A percentile compares a stretch with the other conserved stretches of the same genome.
Evolutionary conservation across 768 basidiomycete genomes (phyloP).

Genomic region (Boletus coccyginus): DNA sequence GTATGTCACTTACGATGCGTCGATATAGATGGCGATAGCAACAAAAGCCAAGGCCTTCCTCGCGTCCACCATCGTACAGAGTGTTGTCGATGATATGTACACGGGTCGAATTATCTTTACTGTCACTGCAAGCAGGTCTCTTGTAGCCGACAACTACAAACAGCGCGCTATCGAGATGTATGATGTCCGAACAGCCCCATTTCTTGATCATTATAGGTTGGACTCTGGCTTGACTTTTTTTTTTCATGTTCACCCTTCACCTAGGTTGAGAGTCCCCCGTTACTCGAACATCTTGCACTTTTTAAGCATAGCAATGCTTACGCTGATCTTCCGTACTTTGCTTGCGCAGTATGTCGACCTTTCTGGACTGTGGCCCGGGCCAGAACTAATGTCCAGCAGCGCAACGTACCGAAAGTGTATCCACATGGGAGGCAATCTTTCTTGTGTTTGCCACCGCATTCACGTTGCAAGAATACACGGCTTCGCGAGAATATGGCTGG

Average conservation of each 20-base stretch:
- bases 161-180: constrained; percentile 71
- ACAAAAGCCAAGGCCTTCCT: constrained; percentile 84
- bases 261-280: constrained; percentile 74
- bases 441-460: constrained; percentile 77
- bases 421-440: constrained; percentile 68
- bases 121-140: constrained; percentile 57
- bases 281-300: constrained; percentile 80
- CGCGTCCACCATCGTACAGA: constrained; percentile 79
- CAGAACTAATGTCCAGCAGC: constrained; percentile 38
- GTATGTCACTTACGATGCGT: not conserved
- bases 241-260: not conserved
- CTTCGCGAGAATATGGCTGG: constrained; percentile 86
- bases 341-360: constrained; percentile 56
- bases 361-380: not conserved
- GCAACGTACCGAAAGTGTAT: constrained; percentile 49
- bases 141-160: constrained; percentile 91
- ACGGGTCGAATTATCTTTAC: constrained; percentile 74
- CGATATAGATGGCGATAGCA: constrained; percentile 77
- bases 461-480: constrained; percentile 82
- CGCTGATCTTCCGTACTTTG: constrained; percentile 72
- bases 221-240: not conserved
- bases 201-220: constrained; percentile 82
- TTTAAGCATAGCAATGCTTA: constrained; percentile 65
- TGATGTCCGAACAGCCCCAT: constrained; percentile 60
- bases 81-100: constrained; percentile 85